Evolutionary conservation across 495 filamentous ascomycete species (phyloP), one percentile per base, ranked within the genome.

Genomic region (Aspergillus conjunctus): DNA sequence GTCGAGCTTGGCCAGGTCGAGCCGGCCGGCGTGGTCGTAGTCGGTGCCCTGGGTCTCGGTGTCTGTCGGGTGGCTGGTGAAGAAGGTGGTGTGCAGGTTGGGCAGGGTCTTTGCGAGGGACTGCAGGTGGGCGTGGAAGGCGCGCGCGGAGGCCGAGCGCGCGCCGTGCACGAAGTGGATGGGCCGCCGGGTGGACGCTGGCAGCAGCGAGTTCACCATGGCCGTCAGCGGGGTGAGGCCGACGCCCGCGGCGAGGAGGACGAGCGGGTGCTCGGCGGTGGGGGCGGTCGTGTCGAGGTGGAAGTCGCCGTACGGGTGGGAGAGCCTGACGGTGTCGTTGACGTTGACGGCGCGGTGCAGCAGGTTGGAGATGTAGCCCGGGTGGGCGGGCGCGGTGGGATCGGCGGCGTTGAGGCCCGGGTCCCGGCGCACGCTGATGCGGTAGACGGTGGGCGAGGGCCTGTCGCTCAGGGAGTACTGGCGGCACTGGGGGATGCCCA

Each of bases 391-490:
- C 32, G 74, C 73, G n/a, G 63, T 62, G 30, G 81, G 64, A 32
- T 84, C 73, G 7, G 69, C 62, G 44, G 78, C 59, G 39, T 75
- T 59, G 17, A 83, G 59, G 22, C 83, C 86, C 4, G 71, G 65
- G 70, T 91, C 88, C 51, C 78, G 83, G 82, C 90, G 89, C 61
- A 92, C 82, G 54, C 78, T 86, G 73, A 91, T 87, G 54, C 88
- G 85, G 75, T 88, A 89, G 69, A 85, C 85, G 30, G 82, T 77
- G 18, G 73, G 64, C 1, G 71, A 68, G 6, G 84, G 87, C 46
- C 77, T 74, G 51, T 90, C 88, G 70, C 81, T 85, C 51, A 92
- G 84, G 17, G 85, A 88, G 74, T 91, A 92, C 77, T 91, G 88
- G 48, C 89, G 75, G n/a, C 81, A 77, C 71, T 92, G 89, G 41